Evolutionary conservation across 768 basidiomycete species (phyloP), one percentile per base, ranked within the genome.

Genomic region (Podaxis sp.): DNA sequence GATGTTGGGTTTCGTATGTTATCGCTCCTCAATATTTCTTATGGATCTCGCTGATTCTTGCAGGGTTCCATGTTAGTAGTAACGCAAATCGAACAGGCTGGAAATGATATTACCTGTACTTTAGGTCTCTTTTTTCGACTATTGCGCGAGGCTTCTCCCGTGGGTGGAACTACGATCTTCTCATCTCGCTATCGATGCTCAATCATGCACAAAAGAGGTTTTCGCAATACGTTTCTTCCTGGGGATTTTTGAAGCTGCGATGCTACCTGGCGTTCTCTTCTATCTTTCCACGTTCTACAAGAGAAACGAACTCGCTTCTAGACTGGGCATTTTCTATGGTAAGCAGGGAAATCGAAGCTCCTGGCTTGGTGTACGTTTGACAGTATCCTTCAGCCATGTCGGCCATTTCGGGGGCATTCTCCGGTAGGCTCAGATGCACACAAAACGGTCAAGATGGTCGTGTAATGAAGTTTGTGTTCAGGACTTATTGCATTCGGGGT

Each of bases 211-310:
- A 46, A 46, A 30, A 76, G 77, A 82, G 66, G 77, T 83, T 33
- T 79, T 83, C 62, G 76, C 81, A 15, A 80, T 82, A 42, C 76
- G 82, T 30, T 80, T 79, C 61, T 80, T 83, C 65, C 67, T 84
- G n/a, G 82, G 81, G 30, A 77, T 82, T 11, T 82, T 81, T 61
- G 82, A 83, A 70, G 77, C 79, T 12, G 76, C 82, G 2, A 80
- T 83, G 78, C 71, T 82, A 36, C 81, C 81, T 19, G 81, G 80
- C 33, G 81, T 82, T 52, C 75, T 84, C 2, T 82, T 79, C 68
- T 83, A 83, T 66, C 72, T 84, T n/a, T 81, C 80, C 2, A 81
- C 80, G 0, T 83, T 82, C 63, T 83, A 83, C 68, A 81, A 77
- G 64, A 71, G 83, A 38, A 75, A 79, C 52, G 83, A 85, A 68